Evolutionary conservation across 176 grass and related monocot genomes (phyloP).

Genomic region (Calamus simplicifolius): DNA sequence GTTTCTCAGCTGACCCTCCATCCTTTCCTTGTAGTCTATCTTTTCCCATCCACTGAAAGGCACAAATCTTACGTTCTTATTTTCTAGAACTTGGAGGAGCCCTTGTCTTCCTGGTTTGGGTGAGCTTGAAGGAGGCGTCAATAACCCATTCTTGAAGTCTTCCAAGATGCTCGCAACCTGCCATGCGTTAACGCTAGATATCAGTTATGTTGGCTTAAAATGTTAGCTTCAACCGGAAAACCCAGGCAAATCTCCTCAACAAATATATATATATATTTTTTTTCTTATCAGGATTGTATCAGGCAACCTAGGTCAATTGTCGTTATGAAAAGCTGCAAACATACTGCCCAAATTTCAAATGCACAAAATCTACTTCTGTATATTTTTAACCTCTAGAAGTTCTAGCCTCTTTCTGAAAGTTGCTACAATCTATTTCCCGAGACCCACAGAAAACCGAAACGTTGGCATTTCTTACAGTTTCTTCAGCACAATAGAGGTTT

Average conservation of each 20-base stretch:
- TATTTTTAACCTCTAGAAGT: too few species aligned
- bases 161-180: conserved; percentile 81
- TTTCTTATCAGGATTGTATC: too few species aligned
- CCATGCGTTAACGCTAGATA: background rate
- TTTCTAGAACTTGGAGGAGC: conserved; percentile 48
- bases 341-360: too few species aligned
- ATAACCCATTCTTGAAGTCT: conserved; percentile 44
- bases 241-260: too few species aligned
- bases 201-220: background rate
- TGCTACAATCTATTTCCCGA: too few species aligned
- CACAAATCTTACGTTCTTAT: conserved; percentile 44
- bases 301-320: too few species aligned
- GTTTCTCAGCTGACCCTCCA: conserved; percentile 34
- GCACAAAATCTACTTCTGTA: too few species aligned
- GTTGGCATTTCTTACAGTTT: conserved; percentile 51
- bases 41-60: conserved; percentile 61
- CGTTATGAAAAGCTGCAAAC: too few species aligned
- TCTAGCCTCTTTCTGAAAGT: too few species aligned
- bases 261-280: too few species aligned
- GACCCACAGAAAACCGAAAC: too few species aligned
- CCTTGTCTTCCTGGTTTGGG: conserved; percentile 45
- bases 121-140: background rate
- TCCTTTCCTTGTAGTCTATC: conserved; percentile 64
- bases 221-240: too few species aligned
- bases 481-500: conserved; percentile 84